phyloP scores from a whole-genome alignment of 257 asterid species.

The Solanum tarapatanum region DNA sequence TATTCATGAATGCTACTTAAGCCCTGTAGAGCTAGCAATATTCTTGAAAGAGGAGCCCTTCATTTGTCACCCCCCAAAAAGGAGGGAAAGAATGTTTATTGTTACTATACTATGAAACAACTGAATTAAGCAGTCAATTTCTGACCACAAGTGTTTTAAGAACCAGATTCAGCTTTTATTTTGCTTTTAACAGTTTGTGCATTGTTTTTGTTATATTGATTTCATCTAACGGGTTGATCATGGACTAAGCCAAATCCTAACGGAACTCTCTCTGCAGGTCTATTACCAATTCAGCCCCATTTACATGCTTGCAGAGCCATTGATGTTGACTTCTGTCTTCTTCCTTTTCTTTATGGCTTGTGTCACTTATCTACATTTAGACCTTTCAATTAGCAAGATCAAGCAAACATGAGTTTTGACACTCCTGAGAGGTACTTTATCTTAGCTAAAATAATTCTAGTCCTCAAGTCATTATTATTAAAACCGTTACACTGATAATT shows the following conservation, averaged over 20 bases:
- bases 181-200: neutral
- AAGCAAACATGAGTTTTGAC: constrained; percentile 2
- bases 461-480: neutral
- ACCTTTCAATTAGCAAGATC: constrained; percentile 62
- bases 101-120: neutral
- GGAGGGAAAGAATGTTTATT: neutral
- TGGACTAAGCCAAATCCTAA: neutral
- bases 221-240: neutral
- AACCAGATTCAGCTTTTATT: neutral
- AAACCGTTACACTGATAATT: neutral
- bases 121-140: neutral
- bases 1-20: neutral
- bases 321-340: constrained; percentile 74
- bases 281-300: constrained; percentile 72
- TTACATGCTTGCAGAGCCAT: constrained; percentile 95
- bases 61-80: neutral
- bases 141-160: neutral
- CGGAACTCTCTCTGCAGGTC: constrained; percentile 47
- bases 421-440: constrained; percentile 21
- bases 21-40: neutral
- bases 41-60: neutral
- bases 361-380: constrained; percentile 74
- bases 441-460: neutral
- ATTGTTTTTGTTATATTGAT: neutral
- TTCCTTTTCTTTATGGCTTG: constrained; percentile 60